phyloP scores from a whole-genome alignment of 345 rosid species.

The Salix viminalis region DNA sequence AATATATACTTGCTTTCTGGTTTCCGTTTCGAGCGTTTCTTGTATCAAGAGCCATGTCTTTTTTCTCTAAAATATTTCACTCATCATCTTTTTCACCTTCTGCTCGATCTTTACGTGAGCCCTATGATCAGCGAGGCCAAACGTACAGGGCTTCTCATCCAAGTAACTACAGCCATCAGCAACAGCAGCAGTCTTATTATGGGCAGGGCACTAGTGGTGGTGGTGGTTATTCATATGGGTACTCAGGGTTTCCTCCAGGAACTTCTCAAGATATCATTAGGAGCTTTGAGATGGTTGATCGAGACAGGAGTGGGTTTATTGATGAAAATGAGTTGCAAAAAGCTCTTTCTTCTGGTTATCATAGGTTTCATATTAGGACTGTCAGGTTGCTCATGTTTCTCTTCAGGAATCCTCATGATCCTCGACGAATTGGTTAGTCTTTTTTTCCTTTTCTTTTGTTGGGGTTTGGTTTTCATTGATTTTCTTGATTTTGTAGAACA shows the following conservation, averaged over 20 bases:
- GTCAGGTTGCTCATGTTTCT: slow-evolving; percentile 58
- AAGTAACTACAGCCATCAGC: slow-evolving; percentile 16
- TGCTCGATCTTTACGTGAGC: slow-evolving; percentile 44
- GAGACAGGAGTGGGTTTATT: slow-evolving; percentile 57
- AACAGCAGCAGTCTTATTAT: neutral
- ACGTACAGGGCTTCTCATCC: neutral
- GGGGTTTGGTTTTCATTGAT: neutral
- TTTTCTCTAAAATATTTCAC: neutral
- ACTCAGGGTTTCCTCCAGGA: slow-evolving; percentile 43
- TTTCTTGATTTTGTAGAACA: neutral
- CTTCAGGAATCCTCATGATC: slow-evolving; percentile 52
- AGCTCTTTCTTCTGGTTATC: slow-evolving; percentile 52
- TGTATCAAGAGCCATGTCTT: neutral
- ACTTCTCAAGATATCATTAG: slow-evolving; percentile 47
- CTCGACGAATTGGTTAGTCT: slow-evolving; percentile 41
- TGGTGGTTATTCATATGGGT: slow-evolving; percentile 17
- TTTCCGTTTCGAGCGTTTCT: neutral
- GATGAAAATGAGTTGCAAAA: slow-evolving; percentile 59
- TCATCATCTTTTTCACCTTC: slow-evolving; percentile 34
- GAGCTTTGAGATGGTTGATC: slow-evolving; percentile 57
- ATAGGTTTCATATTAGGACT: slow-evolving; percentile 44
- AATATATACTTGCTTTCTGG: neutral
- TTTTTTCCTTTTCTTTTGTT: neutral
- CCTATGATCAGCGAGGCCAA: slow-evolving; percentile 13
- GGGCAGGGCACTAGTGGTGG: neutral